Evolutionary conservation across 78 protist genomes (phyloP), one percentile per base, ranked within the genome.

Genomic region (Cavenderia fasciculata): DNA sequence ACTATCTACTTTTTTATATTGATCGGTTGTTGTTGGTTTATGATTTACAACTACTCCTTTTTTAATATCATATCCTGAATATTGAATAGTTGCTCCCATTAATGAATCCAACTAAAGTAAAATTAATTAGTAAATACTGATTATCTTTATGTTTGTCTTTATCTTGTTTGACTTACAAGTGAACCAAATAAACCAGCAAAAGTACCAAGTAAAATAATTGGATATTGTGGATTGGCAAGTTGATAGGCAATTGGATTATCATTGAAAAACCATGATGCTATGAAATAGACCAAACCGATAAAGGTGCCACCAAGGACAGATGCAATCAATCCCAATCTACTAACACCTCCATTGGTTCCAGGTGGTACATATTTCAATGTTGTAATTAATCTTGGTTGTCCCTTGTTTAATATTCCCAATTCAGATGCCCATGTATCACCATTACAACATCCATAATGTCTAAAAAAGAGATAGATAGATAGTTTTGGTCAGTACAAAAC

Each of bases 351-450:
- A 63, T 88, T 88, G 27, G 94, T 88, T 23, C 94, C 94, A n/a
- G 43, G 36, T 54, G 78, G 78, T 41, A 91, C 95, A n/a, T 36
- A n/a, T 40, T 43, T 72, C 1, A 59, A 16, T n/a, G 74, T 71
- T 27, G 95, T 91, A 21, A 91, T 66, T 23, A 91, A 59, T 14
- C 62, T 59, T 49, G 95, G 95, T 19, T 72, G 36, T 16, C 19
- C 2, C n/a, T 47, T 82, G 34, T 69, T 69, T 1, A 91, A 46
- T 16, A 91, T 74, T 14, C 95, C 95, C 2, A 91, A 29, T 59
- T 91, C 95, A 31, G 78, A 61, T n/a, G 95, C 95, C 95, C 95
- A 91, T 33, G 95, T 91, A 51, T 91, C 95, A 36, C 95, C 95
- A 51, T 72, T 75, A 51, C 92, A 77, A 68, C 90, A 82, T 38